Base-by-base conservation (phyloP, 805 yeast species). In the Monosporozyma aerobia region DNA sequence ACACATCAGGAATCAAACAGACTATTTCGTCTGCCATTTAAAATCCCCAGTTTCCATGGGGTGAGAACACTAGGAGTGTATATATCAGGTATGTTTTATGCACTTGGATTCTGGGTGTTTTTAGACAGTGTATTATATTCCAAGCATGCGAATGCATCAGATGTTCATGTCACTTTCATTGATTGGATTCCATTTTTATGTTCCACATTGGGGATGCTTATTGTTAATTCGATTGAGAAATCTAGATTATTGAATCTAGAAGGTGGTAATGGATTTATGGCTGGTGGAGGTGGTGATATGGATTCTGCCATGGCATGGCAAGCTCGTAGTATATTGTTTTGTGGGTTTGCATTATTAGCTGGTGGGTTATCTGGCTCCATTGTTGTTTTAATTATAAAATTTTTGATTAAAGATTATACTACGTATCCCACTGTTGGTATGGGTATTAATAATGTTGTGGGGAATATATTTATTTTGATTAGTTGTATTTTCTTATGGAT, bases 141-240 rank as follows among this genome's bases (percentile, higher is more conserved):
- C 45, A 83, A 81, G 57, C 85, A 89, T 16, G 84, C 83, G 48
- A 92, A 92, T 73, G 96, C 90, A 0, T 85, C 96, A 0, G 74
- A 75, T 45, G 88, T 90, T 6, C 97, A 92, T 66, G 88, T 94
- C 30, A 82, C 92, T 4, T 87, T 92, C 64, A 84, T 88, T 43
- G 99, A 92, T 71, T 92, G 99, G 99, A 81, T 94, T 50, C 99
- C 99, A 3, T 82, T 87, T 57, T 77, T 92, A 30, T 86, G 97
- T 59, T 83, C 95, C 6, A 81, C 95, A 0, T 68, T 90, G 37
- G 99, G 99, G 1, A 90, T 90, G 88, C 72, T 90, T 44, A 83
- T 90, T 46, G 74, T 77, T n/a, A 75, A 71, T 54, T 71, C 77
- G 0, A 72, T 70, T 61, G 82, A 75, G 51, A 75, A 74, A 58